A percentile compares a stretch with the other conserved stretches of the same genome.
phyloP scores from a whole-genome alignment of 2,329 filamentous ascomycete genomes.

The Aspergillus sp. region DNA sequence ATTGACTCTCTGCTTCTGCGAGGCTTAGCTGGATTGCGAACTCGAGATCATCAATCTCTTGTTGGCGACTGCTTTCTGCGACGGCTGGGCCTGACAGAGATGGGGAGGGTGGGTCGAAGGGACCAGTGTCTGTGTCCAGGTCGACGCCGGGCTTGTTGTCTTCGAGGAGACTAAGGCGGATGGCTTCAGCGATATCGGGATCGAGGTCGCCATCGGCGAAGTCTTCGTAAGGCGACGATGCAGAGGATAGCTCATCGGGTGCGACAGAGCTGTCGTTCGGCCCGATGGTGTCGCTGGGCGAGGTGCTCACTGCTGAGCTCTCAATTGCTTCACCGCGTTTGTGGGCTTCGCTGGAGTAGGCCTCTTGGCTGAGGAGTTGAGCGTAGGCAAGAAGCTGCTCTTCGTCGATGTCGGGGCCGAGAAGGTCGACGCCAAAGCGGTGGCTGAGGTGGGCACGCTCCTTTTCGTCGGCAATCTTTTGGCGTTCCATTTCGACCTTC shows the following conservation, averaged over 20 bases:
- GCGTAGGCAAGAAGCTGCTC: constrained; percentile 66
- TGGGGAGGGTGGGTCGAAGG: constrained; percentile 31
- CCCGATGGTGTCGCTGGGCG: constrained; percentile 40
- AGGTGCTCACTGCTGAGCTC: constrained; percentile 44
- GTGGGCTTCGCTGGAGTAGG: constrained; percentile 52
- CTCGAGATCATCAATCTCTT: constrained; percentile 60
- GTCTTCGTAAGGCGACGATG: constrained; percentile 39
- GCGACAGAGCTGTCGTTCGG: constrained; percentile 33
- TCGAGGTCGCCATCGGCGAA: constrained; percentile 54
- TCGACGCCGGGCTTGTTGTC: constrained; percentile 28
- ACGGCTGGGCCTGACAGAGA: constrained; percentile 14
- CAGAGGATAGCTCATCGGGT: constrained; percentile 36
- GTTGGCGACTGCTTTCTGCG: constrained; percentile 42
- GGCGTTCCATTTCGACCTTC: constrained; percentile 73
- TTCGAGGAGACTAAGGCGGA: constrained; percentile 55
- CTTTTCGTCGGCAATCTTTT: constrained; percentile 66
- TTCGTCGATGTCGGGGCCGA: constrained; percentile 58
- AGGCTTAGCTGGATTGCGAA: constrained; percentile 65
- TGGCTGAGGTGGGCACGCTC: constrained; percentile 71
- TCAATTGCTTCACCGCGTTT: constrained; percentile 48
- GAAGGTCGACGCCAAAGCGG: constrained; percentile 80
- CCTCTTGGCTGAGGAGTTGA: constrained; percentile 63
- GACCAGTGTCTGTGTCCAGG: constrained; percentile 36
- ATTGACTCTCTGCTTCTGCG: constrained; percentile 62
- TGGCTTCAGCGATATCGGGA: constrained; percentile 64